Conservation (phyloP, 768 basidiomycete genomes). For the Obba rivulosa region DNA sequence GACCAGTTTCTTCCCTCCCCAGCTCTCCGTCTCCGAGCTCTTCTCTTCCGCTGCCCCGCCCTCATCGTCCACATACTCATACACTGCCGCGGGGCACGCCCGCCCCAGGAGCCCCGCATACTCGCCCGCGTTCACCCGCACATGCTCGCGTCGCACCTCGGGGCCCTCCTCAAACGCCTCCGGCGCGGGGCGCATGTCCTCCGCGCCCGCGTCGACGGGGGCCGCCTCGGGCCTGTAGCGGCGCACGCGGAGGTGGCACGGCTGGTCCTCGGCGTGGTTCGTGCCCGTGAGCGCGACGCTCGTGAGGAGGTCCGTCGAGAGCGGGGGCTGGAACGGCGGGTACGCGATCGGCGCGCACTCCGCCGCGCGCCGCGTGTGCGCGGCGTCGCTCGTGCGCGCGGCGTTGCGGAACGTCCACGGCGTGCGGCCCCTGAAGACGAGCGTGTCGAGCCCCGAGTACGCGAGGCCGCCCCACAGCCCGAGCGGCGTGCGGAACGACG, state of each 20-base stretch:
- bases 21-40: conserved; percentile 45
- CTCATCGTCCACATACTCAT: conserved; percentile 88
- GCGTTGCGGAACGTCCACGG: conserved; percentile 90
- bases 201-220: conserved; percentile 20
- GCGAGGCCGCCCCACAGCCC: conserved; percentile 84
- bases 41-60: conserved; percentile 21
- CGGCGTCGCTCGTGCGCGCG: conserved; percentile 50
- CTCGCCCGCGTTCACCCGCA: conserved; percentile 64
- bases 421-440: conserved; percentile 77
- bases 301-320: conserved; percentile 92
- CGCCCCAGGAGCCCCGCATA: conserved; percentile 86
- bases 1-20: conserved; percentile 82
- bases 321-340: conserved; percentile 79
- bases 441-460: conserved; percentile 85
- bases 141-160: conserved; percentile 54
- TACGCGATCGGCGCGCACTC: conserved; percentile 75
- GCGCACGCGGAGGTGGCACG: conserved; percentile 76
- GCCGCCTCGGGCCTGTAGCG: conserved; percentile 21
- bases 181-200: conserved; percentile 16
- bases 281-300: conserved; percentile 88
- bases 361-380: conserved; percentile 63
- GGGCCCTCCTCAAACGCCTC: conserved; percentile 36
- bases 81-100: conserved; percentile 93
- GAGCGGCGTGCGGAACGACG: conserved; percentile 75
- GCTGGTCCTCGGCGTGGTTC: conserved; percentile 97